phyloP scores from a whole-genome alignment of 164 flowering plant species.

The Dillenia suffruticosa region DNA sequence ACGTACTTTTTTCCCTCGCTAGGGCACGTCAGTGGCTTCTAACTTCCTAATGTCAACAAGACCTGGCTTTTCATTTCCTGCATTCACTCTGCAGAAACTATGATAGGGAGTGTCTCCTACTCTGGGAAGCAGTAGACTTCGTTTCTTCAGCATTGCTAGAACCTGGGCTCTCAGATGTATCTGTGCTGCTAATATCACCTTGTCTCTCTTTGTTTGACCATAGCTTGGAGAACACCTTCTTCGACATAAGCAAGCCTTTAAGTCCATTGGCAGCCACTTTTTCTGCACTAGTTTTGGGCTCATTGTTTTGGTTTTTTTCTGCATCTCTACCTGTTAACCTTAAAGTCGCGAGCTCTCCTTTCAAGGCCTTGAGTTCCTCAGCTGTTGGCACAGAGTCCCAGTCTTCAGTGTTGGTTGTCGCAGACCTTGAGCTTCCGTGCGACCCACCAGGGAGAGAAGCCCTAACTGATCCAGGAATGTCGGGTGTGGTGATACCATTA shows the following conservation, averaged over 20 bases:
- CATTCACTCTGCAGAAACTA: conserved; percentile 8
- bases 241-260: conserved; percentile 48
- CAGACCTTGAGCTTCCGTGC: conserved; percentile 66
- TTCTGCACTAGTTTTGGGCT: conserved; percentile 23
- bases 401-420: conserved; percentile 68
- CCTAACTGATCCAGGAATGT: conserved; percentile 29
- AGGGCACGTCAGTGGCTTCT: conserved; percentile 25
- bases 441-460: conserved; percentile 46
- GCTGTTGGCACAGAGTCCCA: conserved; percentile 62
- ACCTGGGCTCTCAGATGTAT: conserved; percentile 62
- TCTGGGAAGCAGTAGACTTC: conserved; percentile 55
- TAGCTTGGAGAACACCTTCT: conserved; percentile 48
- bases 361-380: conserved; percentile 58
- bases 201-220: conserved; percentile 53
- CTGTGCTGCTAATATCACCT: conserved; percentile 62
- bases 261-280: conserved; percentile 35
- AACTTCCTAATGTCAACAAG: conserved; percentile 12
- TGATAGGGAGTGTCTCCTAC: conserved; percentile 43
- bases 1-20: conserved; percentile 12
- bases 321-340: conserved; percentile 23
- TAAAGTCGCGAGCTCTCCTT: conserved; percentile 51
- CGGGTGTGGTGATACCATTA: conserved; percentile 42
- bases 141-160: conserved; percentile 48
- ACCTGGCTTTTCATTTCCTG: background rate
- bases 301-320: conserved; percentile 10